Conservation (phyloP, 257 asterid genomes). For the Cynanchum wilfordii region DNA sequence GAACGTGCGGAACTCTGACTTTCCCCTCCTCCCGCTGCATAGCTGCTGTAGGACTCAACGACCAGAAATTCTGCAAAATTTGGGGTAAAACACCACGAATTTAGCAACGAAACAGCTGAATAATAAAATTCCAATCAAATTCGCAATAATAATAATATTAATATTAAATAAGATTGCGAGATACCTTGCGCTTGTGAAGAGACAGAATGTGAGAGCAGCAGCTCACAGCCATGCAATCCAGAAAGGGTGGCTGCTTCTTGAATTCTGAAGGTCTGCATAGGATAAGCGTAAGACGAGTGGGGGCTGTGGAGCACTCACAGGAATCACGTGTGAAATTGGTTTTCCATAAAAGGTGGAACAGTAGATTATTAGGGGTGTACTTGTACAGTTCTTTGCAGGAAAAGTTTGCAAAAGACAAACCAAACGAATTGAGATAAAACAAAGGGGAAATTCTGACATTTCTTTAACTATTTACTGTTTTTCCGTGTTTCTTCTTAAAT, state of each 20-base stretch:
- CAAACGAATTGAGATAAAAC: too few species aligned
- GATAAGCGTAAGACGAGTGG: neutral
- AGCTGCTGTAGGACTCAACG: slow-evolving; percentile 28
- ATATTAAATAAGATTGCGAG: neutral
- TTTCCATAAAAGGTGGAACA: too few species aligned
- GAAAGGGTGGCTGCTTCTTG: neutral
- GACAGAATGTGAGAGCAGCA: slow-evolving; percentile 8
- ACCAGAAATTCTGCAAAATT: slow-evolving; percentile 10
- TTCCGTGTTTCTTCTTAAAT: too few species aligned
- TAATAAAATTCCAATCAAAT: neutral
- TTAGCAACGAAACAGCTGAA: neutral
- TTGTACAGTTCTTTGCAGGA: too few species aligned
- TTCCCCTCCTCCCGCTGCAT: slow-evolving; percentile 33
- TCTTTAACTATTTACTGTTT: too few species aligned
- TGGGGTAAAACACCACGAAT: neutral
- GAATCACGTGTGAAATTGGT: neutral
- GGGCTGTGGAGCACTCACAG: neutral
- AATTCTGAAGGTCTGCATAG: neutral
- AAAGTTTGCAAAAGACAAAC: too few species aligned
- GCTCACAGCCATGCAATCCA: slow-evolving; percentile 7
- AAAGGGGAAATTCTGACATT: too few species aligned
- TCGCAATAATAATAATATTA: too few species aligned
- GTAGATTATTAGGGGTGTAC: too few species aligned
- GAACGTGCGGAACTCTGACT: slow-evolving; percentile 72
- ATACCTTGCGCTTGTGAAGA: slow-evolving; percentile 17